These are phyloP conservation scores for Plantago elongata DNA, from an alignment of 257 asterid genomes.

Conservation along the genomic window DNA sequence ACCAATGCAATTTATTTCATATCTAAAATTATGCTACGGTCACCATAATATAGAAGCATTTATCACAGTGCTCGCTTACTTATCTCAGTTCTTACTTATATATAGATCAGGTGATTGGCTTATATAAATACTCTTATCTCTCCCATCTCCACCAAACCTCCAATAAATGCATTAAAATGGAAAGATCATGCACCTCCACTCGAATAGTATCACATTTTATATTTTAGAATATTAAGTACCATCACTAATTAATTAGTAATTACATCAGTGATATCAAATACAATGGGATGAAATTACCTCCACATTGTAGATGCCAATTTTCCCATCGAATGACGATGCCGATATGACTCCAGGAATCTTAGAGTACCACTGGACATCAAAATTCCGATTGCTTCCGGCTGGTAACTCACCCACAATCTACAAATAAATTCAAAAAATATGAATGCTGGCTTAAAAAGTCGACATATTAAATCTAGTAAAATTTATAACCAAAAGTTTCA, in stretches of 20 bases:
- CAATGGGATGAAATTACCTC: conserved; percentile 35
- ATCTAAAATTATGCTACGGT: background rate
- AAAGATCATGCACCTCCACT: no score
- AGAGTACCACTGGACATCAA: conserved; percentile 67
- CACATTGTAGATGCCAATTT: conserved; percentile 56
- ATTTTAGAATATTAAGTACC: background rate
- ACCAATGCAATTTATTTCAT: background rate
- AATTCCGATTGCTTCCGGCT: conserved; percentile 63
- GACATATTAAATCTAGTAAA: background rate
- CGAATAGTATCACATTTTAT: background rate
- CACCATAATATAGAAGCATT: background rate
- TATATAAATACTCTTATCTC: background rate
- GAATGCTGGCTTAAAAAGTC: background rate
- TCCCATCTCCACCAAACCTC: conserved; percentile 2
- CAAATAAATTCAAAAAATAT: background rate
- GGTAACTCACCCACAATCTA: conserved; percentile 69
- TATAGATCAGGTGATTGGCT: background rate
- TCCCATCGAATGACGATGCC: conserved; percentile 72
- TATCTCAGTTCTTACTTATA: no score
- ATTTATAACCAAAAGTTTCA: conserved; percentile 19
- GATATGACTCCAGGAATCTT: conserved; percentile 63
- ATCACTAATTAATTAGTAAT: background rate
- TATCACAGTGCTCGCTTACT: background rate
- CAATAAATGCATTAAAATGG: background rate
- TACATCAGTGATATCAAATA: background rate